Evolutionary conservation across 164 flowering plant species (phyloP).

Genomic region (Nymphaea colorata): DNA sequence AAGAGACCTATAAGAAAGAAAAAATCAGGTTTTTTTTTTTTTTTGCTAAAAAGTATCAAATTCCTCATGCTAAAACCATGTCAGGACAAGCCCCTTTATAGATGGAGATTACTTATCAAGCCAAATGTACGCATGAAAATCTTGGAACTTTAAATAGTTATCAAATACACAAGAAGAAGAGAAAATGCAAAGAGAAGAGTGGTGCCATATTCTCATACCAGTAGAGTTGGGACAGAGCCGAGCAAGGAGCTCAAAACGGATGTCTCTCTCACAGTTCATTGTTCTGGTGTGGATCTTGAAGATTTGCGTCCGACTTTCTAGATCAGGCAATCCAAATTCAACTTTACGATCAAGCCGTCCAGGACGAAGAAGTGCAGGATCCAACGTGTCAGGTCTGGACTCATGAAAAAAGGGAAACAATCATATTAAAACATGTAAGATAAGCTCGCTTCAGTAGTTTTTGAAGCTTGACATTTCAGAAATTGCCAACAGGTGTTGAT

Average conservation of each 20-base stretch:
- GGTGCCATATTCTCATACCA: constrained; percentile 29
- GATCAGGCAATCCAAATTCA: constrained; percentile 92
- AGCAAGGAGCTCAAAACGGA: constrained; percentile 88
- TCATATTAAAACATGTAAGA: not conserved
- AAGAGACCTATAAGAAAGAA: no score
- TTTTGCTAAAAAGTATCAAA: no score
- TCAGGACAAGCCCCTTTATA: no score
- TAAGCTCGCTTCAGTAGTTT: not conserved
- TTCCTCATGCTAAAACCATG: no score
- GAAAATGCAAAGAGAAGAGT: no score
- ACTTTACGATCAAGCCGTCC: constrained; percentile 93
- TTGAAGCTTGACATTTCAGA: not conserved
- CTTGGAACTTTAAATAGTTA: no score
- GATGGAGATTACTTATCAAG: no score
- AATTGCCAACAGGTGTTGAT: not conserved
- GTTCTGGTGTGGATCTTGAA: constrained; percentile 94
- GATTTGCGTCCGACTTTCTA: constrained; percentile 92
- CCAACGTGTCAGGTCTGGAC: constrained; percentile 87
- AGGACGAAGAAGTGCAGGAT: constrained; percentile 90
- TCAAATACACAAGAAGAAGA: no score
- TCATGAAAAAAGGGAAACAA: not conserved
- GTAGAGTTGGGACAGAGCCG: constrained; percentile 99
- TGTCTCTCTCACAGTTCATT: constrained; percentile 96
- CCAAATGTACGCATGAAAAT: no score
- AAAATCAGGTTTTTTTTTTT: no score